These are phyloP conservation scores for Nepenthes alata DNA, from an alignment of 179 eudicot species.

Conservation along the genomic window DNA sequence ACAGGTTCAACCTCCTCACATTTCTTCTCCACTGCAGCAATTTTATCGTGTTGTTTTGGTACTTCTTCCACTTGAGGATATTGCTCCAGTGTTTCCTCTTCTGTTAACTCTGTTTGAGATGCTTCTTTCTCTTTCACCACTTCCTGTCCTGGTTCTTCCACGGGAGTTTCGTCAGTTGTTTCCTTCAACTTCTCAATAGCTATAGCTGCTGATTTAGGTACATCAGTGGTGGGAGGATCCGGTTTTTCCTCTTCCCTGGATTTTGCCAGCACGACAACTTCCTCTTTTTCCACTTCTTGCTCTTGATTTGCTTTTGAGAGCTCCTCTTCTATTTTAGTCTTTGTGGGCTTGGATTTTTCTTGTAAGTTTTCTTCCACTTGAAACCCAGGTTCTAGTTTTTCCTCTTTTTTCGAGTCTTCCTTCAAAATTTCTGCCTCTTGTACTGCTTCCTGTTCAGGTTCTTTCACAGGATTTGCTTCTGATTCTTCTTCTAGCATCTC, in stretches of 20 bases:
- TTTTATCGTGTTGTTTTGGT: background rate
- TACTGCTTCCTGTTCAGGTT: conserved; percentile 5
- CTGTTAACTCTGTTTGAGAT: background rate
- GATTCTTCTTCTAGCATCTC: conserved; percentile 10
- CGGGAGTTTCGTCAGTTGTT: conserved; percentile 11
- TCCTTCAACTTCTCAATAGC: conserved; percentile 8
- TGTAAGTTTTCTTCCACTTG: too few relatives aligned
- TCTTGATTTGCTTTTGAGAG: too few relatives aligned
- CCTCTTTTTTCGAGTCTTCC: background rate
- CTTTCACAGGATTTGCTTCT: conserved; percentile 10
- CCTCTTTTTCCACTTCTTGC: too few relatives aligned
- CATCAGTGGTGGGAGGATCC: conserved; percentile 7
- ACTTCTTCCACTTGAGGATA: background rate
- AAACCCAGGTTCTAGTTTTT: background rate
- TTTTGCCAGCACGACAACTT: background rate
- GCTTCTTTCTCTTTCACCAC: conserved; percentile 10
- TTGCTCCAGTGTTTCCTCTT: background rate
- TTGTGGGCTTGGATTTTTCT: too few relatives aligned
- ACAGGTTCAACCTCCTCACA: background rate
- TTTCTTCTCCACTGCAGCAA: background rate
- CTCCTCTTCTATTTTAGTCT: too few relatives aligned
- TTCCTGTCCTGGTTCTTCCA: conserved; percentile 23
- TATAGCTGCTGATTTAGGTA: conserved; percentile 1
- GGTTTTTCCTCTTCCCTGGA: conserved; percentile 6
- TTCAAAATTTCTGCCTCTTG: too few relatives aligned